Evolutionary conservation across 2,329 filamentous ascomycete genomes (phyloP).

Genomic region (Blumeriella jaapii): DNA sequence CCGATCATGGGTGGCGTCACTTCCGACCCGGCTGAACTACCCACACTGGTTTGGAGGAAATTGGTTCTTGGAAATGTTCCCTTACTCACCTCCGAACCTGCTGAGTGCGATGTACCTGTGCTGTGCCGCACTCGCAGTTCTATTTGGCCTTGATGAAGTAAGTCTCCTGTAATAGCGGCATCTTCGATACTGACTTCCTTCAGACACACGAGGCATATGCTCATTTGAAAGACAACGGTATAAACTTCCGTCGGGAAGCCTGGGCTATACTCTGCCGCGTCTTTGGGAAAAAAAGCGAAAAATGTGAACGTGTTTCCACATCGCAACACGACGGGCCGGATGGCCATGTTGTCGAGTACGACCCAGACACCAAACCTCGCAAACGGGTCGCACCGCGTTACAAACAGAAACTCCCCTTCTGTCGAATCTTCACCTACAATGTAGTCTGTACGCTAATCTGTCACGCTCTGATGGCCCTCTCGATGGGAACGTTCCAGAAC

Average conservation of each 20-base stretch:
- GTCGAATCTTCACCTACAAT: slow-evolving; percentile 27
- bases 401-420: slow-evolving; percentile 35
- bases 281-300: slow-evolving; percentile 5
- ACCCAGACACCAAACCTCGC: slow-evolving; percentile 11
- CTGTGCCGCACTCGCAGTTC: slow-evolving; percentile 25
- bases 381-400: slow-evolving; percentile 22
- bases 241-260: slow-evolving; percentile 18
- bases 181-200: slow-evolving; percentile 4
- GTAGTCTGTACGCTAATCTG: slow-evolving; percentile 37
- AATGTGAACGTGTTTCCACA: neutral
- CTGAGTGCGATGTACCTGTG: slow-evolving; percentile 29
- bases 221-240: slow-evolving; percentile 23
- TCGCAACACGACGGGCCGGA: slow-evolving; percentile 1
- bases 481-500: slow-evolving; percentile 49
- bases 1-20: slow-evolving; percentile 33
- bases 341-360: slow-evolving; percentile 5
- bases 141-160: slow-evolving; percentile 28
- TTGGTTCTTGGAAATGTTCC: slow-evolving; percentile 32
- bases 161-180: neutral
- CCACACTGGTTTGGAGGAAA: slow-evolving; percentile 31
- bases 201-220: slow-evolving; percentile 30
- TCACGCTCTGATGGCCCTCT: slow-evolving; percentile 46
- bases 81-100: slow-evolving; percentile 35
- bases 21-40: slow-evolving; percentile 33
- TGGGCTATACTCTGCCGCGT: slow-evolving; percentile 10